These are phyloP conservation scores for Candida sanyaensis DNA, from an alignment of 1,139 yeast genomes.

Conservation along the genomic window DNA sequence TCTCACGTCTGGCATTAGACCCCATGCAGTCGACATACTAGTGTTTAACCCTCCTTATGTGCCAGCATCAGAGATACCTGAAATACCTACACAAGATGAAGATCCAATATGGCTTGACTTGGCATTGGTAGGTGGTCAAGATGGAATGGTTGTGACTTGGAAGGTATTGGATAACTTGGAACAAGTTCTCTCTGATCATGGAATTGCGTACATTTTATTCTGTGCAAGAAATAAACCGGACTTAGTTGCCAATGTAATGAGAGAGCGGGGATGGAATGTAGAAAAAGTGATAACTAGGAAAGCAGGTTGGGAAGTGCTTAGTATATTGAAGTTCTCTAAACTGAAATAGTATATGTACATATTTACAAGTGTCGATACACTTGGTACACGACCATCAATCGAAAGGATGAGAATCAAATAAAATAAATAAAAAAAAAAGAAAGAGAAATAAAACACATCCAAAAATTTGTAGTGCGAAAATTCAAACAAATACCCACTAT, in stretches of 20 bases:
- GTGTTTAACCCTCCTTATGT: constrained; percentile 96
- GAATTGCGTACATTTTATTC: constrained; percentile 79
- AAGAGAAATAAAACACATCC: background rate
- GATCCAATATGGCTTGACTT: constrained; percentile 77
- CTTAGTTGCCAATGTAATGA: constrained; percentile 52
- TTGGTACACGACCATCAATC: background rate
- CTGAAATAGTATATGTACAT: background rate
- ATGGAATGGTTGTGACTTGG: constrained; percentile 87
- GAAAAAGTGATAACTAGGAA: constrained; percentile 58
- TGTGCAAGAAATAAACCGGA: constrained; percentile 88
- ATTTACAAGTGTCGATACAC: background rate
- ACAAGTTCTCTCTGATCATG: constrained; percentile 48
- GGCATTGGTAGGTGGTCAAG: constrained; percentile 84
- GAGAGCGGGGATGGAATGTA: constrained; percentile 54
- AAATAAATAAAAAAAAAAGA: background rate
- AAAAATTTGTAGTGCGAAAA: background rate
- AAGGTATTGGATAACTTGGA: constrained; percentile 56
- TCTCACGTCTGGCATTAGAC: constrained; percentile 53
- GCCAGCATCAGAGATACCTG: constrained; percentile 70
- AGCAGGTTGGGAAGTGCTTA: constrained; percentile 96
- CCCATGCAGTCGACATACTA: constrained; percentile 59
- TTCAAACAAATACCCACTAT: background rate
- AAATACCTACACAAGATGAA: constrained; percentile 52
- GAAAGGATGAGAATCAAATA: background rate
- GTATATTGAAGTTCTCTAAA: constrained; percentile 57